Evolutionary conservation across 2,329 filamentous ascomycete species (phyloP), one percentile per base, ranked within the genome.

Genomic region (Dissoconium aciculare): DNA sequence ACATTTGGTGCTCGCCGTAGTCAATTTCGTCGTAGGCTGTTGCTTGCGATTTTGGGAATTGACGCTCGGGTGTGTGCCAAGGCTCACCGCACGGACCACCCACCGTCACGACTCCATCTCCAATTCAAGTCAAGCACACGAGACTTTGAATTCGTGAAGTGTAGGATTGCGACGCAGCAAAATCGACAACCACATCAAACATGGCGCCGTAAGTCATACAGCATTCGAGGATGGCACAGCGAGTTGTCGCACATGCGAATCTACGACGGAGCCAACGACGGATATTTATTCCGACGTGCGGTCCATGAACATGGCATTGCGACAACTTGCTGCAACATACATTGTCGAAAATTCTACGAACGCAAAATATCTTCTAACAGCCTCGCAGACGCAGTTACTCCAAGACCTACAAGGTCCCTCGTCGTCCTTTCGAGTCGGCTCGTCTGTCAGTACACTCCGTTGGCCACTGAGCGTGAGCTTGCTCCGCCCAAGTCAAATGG

Each of bases 381-480:
- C n/a, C 19, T n/a, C 19, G 19, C 19, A 53, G 50, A 41, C 59
- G 76, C 62, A 79, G 78, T 55, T 93, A 94, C 72, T 91, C 80
- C 63, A 98, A 98, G 83, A 98, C 89, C 74, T 91, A 91, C 65
- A 93, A 92, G 79, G 84, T 92, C 72, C 85, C 87, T 59, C 74
- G 79, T 68, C 80, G 87, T 70, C 87, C 89, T 60, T 95, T 93
- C 75, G 89, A 95, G 81, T 87, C 85, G 67, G 89, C 89, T 71
- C 89, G 89, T 80, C 76, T 98, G 89, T 95, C 79, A 81, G 87
- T 93, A 76, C 56, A 67, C 66, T 60, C 74, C 74, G 40, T 47
- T 49, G 84, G 79, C 87, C 89, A 95, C 79, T 95, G 79, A 92
- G 76, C 72, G 73, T 62, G 78, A 93, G 87, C 85, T 81, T 85